A percentile compares a stretch with the other conserved stretches of the same genome.
phyloP scores from a whole-genome alignment of 345 rosid species.

The Linum tenue region DNA sequence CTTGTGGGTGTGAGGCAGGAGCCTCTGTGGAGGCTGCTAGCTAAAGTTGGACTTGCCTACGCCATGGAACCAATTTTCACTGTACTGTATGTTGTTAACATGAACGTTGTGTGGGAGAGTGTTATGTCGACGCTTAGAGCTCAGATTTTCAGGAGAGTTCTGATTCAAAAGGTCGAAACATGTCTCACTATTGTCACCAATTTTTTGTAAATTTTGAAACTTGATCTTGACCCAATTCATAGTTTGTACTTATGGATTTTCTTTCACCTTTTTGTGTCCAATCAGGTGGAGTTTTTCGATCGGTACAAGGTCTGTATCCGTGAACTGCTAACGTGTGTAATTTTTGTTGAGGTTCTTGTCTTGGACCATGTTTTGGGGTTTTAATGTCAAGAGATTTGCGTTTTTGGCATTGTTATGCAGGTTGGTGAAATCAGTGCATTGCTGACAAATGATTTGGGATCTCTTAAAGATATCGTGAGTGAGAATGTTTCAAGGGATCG shows the following conservation, averaged over 20 bases:
- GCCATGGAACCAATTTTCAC: constrained; percentile 78
- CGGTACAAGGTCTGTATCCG: constrained; percentile 55
- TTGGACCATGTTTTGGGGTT: background rate
- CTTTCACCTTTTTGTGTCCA: constrained; percentile 1
- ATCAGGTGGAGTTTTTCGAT: constrained; percentile 85
- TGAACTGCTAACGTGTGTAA: too few species aligned
- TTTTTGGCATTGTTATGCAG: constrained; percentile 19
- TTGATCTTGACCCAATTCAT: background rate
- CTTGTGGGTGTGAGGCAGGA: constrained; percentile 65
- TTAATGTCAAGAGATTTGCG: too few species aligned
- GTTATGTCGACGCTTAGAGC: constrained; percentile 80
- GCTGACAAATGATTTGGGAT: constrained; percentile 86
- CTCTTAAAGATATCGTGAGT: constrained; percentile 63
- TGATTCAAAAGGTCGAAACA: constrained; percentile 64
- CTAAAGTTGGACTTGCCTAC: constrained; percentile 61
- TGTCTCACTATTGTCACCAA: too few species aligned
- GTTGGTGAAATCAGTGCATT: constrained; percentile 82
- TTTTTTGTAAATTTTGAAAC: background rate
- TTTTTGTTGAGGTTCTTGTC: too few species aligned
- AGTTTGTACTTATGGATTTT: background rate
- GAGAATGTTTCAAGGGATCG: constrained; percentile 96
- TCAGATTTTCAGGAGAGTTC: constrained; percentile 60
- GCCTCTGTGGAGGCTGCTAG: constrained; percentile 63
- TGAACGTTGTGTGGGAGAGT: constrained; percentile 72
- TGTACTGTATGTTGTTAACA: constrained; percentile 59